Conservation (phyloP, 2,329 filamentous ascomycete species). For the Microsporum canis region DNA sequence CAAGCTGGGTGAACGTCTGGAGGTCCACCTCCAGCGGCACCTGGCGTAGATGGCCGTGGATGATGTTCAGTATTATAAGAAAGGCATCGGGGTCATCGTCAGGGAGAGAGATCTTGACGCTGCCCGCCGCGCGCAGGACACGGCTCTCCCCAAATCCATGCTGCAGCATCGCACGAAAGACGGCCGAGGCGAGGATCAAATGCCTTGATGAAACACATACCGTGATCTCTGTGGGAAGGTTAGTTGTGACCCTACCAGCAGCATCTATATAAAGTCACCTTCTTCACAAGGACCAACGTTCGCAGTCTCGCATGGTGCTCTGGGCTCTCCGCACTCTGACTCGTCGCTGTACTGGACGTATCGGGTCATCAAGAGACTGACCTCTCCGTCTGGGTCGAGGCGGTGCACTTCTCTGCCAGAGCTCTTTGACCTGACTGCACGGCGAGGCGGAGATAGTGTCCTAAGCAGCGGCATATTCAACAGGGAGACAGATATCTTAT, state of each 20-base stretch:
- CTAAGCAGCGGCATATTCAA: constrained; percentile 5
- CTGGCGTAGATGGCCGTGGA: constrained; percentile 21
- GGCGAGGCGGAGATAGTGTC: constrained; percentile 5
- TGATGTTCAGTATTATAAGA: constrained; percentile 22
- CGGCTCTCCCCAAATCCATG: constrained; percentile 14
- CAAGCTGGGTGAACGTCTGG: constrained; percentile 11
- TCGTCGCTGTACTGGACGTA: constrained; percentile 11
- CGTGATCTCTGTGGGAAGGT: constrained; percentile 9
- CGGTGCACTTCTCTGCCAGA: constrained; percentile 8
- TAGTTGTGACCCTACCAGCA: neutral
- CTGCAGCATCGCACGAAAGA: constrained; percentile 16
- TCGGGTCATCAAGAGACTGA: constrained; percentile 12
- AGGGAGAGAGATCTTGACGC: constrained; percentile 18
- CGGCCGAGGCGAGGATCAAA: constrained; percentile 14
- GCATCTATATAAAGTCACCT: constrained; percentile 7
- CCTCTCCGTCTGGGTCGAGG: constrained; percentile 14
- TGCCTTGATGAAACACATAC: constrained; percentile 15
- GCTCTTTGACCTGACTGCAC: constrained; percentile 1
- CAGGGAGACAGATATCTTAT: neutral
- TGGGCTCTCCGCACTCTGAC: neutral
- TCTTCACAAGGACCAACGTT: constrained; percentile 9
- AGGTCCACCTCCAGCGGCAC: constrained; percentile 16
- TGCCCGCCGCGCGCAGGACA: constrained; percentile 8
- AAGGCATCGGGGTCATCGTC: constrained; percentile 24
- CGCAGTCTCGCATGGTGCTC: neutral